Evolutionary conservation across 176 grass and related monocot species (phyloP).

Genomic region (Tillandsia fasciculata): DNA sequence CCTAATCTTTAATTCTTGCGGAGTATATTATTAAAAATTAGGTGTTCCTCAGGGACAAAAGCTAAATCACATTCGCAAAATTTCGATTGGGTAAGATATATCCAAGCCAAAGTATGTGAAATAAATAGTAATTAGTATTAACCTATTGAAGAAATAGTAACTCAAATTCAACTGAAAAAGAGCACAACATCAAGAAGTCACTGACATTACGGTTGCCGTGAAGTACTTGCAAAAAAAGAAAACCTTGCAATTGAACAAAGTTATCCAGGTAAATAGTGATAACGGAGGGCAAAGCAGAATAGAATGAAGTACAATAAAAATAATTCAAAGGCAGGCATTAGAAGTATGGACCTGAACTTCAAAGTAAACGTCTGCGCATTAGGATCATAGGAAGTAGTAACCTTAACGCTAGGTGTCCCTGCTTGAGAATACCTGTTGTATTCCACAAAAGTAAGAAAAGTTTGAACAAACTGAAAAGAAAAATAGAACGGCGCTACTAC

Average conservation of each 20-base stretch:
- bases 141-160: not conserved
- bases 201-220: not conserved
- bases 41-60: not conserved
- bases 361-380: conserved; percentile 60
- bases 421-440: conserved; percentile 87
- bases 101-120: not conserved
- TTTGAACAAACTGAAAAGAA: conserved; percentile 4
- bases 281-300: not conserved
- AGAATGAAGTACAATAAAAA: not conserved
- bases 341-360: conserved; percentile 47
- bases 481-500: conserved; percentile 4
- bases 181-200: not conserved
- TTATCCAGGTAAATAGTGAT: not conserved
- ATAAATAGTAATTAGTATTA: not conserved
- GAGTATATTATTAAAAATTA: not conserved
- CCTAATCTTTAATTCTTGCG: too few relatives aligned
- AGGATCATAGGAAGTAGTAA: conserved; percentile 62
- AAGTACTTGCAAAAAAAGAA: not conserved
- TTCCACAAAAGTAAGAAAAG: conserved; percentile 12
- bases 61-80: not conserved
- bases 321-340: not conserved
- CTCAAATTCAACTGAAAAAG: not conserved
- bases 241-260: not conserved
- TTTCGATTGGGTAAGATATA: not conserved
- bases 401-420: conserved; percentile 66